Conservation (phyloP, 192 early-diverging fungal genomes). For the Chytriomyces sp. region DNA sequence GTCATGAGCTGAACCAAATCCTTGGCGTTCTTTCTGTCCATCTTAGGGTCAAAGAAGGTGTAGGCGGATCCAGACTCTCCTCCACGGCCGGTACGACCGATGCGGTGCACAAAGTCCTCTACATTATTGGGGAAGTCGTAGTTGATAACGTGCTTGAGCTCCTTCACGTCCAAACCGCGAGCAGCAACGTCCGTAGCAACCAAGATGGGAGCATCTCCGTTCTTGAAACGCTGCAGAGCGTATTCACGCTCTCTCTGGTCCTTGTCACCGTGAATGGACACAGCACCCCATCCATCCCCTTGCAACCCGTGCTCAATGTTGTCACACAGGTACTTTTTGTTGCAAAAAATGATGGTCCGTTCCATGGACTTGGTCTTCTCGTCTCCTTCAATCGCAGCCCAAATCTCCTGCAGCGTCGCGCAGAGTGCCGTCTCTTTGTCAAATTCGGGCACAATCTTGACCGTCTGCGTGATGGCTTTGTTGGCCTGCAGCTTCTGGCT, state of each 20-base stretch:
- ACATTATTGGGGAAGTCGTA: constrained; percentile 87
- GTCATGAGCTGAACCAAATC: constrained; percentile 81
- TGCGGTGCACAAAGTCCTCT: constrained; percentile 88
- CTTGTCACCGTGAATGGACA: constrained; percentile 90
- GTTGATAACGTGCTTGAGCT: constrained; percentile 69
- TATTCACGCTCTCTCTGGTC: constrained; percentile 77
- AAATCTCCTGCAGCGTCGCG: constrained; percentile 51
- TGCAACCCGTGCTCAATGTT: constrained; percentile 71
- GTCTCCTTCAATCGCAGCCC: constrained; percentile 39
- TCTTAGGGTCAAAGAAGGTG: constrained; percentile 49
- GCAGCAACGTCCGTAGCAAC: constrained; percentile 94
- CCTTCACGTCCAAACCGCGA: constrained; percentile 70
- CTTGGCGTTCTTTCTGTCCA: constrained; percentile 51
- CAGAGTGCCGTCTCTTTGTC: constrained; percentile 78
- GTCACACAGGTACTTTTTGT: constrained; percentile 58
- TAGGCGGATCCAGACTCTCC: constrained; percentile 42
- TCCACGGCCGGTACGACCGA: constrained; percentile 49
- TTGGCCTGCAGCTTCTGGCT: constrained; percentile 85
- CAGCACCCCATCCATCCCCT: constrained; percentile 61
- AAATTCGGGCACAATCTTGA: constrained; percentile 74
- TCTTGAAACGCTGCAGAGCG: constrained; percentile 79
- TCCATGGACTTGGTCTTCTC: constrained; percentile 44
- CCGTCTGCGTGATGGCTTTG: constrained; percentile 81
- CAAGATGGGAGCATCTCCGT: constrained; percentile 75
- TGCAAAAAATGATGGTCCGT: constrained; percentile 49